These are phyloP conservation scores for Miamiensis avidus DNA, from an alignment of 169 alveolate species.

Conservation along the genomic window DNA sequence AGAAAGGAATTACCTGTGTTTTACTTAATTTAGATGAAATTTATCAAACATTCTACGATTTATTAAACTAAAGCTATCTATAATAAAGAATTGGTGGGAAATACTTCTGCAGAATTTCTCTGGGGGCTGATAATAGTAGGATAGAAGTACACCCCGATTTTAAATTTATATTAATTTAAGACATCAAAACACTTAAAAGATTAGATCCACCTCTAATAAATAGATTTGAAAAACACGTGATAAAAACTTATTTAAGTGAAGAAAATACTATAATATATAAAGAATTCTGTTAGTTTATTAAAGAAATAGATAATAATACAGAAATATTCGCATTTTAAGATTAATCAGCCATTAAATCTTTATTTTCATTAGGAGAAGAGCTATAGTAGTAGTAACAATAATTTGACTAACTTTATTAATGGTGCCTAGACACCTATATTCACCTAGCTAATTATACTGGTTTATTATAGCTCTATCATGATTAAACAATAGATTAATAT, in stretches of 20 bases:
- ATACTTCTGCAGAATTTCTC: slow-evolving; percentile 46
- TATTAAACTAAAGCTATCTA: slow-evolving; percentile 49
- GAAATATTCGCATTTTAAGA: background rate
- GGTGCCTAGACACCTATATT: too few species aligned
- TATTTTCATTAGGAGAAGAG: background rate
- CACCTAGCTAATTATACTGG: too few species aligned
- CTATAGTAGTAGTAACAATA: background rate
- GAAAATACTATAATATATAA: too few species aligned
- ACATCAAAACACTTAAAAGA: slow-evolving; percentile 29
- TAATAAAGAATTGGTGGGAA: background rate
- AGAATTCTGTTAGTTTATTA: too few species aligned
- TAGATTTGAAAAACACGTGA: slow-evolving; percentile 65
- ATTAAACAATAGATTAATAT: too few species aligned
- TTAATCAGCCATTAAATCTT: too few species aligned
- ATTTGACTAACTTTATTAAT: background rate
- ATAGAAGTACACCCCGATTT: slow-evolving; percentile 51
- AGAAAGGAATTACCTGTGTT: slow-evolving; percentile 52
- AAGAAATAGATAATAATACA: too few species aligned
- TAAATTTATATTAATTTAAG: slow-evolving; percentile 47
- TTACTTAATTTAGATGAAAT: slow-evolving; percentile 56
- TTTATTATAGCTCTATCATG: too few species aligned
- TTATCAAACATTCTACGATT: slow-evolving; percentile 67
- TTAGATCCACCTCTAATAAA: slow-evolving; percentile 66
- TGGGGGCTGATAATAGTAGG: slow-evolving; percentile 58
- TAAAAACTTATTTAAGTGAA: background rate